Evolutionary conservation across 2,329 filamentous ascomycete species (phyloP).

Genomic region (Lizonia empirigonia): DNA sequence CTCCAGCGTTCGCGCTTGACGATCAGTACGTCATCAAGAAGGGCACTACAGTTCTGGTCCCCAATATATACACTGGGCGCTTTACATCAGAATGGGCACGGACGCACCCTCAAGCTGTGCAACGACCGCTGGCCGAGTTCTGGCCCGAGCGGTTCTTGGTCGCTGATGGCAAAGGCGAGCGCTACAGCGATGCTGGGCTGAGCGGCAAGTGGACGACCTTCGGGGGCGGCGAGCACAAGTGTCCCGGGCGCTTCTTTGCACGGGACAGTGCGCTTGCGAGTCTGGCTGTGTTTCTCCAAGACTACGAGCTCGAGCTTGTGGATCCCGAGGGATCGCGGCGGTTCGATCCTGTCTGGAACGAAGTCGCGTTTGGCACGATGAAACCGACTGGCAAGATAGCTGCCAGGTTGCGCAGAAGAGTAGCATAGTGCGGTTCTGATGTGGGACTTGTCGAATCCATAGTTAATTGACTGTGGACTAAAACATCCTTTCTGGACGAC

Average conservation of each 20-base stretch:
- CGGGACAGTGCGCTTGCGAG: conserved; percentile 22
- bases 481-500: too few relatives aligned
- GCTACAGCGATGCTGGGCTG: conserved; percentile 23
- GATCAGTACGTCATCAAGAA: conserved; percentile 18
- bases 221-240: conserved; percentile 27
- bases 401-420: background rate
- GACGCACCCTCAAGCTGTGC: background rate
- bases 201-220: conserved; percentile 23
- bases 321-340: background rate
- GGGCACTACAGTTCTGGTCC: conserved; percentile 20
- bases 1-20: conserved; percentile 13
- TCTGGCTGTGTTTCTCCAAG: background rate
- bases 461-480: too few relatives aligned
- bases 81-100: conserved; percentile 12
- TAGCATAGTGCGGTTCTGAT: too few relatives aligned
- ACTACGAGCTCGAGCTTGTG: background rate
- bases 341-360: background rate
- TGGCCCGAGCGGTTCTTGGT: conserved; percentile 24
- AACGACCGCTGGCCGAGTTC: conserved; percentile 13
- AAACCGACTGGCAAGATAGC: background rate
- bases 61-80: conserved; percentile 11
- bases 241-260: conserved; percentile 24
- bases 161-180: background rate
- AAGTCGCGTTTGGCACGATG: conserved; percentile 4
- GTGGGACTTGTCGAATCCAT: too few relatives aligned